Evolutionary conservation across 495 filamentous ascomycete species (phyloP).

Genomic region (Friedmanniomyces simplex): DNA sequence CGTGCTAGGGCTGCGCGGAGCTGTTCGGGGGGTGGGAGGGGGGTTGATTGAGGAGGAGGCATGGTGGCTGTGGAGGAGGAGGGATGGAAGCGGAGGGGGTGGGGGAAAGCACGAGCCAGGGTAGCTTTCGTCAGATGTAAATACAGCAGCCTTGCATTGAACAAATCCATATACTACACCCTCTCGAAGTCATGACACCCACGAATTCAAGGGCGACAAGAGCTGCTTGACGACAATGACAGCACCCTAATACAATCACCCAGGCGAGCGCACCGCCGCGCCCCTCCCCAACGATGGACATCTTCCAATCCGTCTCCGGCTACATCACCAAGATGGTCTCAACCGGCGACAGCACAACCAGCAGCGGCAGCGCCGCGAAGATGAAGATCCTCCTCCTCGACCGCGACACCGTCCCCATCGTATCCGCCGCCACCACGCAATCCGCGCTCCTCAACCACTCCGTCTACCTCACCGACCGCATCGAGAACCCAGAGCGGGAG

Average conservation of each 20-base stretch:
- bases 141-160: neutral
- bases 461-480: constrained; percentile 91
- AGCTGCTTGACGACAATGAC: neutral
- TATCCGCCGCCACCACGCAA: constrained; percentile 91
- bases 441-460: constrained; percentile 93
- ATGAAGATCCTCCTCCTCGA: constrained; percentile 98
- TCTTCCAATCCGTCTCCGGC: constrained; percentile 81
- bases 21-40: constrained; percentile 5
- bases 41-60: neutral
- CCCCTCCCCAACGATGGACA: constrained; percentile 55
- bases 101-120: neutral
- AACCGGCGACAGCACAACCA: constrained; percentile 57
- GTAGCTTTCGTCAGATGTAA: neutral
- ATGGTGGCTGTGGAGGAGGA: neutral
- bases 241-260: neutral
- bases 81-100: neutral
- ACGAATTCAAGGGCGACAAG: too few relatives aligned
- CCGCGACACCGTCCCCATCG: constrained; percentile 84
- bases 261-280: too few relatives aligned
- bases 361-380: constrained; percentile 67
- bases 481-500: constrained; percentile 83
- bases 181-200: too few relatives aligned
- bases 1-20: constrained; percentile 21
- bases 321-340: constrained; percentile 98
- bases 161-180: too few relatives aligned